Conservation (phyloP, 2,329 filamentous ascomycete genomes). For the Geosmithia flava region DNA sequence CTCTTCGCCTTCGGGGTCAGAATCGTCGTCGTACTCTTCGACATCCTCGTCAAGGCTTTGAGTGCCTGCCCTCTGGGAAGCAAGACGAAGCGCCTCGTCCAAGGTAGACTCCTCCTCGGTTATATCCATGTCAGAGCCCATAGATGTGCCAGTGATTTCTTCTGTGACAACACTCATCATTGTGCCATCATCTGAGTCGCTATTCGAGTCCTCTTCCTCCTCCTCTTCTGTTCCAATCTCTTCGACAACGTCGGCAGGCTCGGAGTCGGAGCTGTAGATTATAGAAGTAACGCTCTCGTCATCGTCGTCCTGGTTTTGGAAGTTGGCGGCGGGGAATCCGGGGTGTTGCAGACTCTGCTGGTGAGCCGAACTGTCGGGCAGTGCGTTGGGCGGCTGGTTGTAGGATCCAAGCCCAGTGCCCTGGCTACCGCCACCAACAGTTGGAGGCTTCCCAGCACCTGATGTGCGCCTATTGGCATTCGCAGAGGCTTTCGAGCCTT, state of each 20-base stretch:
- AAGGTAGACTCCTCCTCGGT: constrained; percentile 59
- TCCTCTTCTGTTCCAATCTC: constrained; percentile 17
- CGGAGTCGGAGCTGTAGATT: constrained; percentile 58
- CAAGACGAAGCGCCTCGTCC: constrained; percentile 66
- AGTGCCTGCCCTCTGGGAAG: constrained; percentile 63
- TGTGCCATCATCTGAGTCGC: constrained; percentile 52
- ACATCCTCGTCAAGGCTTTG: constrained; percentile 44
- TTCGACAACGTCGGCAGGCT: constrained; percentile 41
- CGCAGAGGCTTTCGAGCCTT: constrained; percentile 73
- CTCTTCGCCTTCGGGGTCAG: constrained; percentile 44
- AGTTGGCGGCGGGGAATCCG: constrained; percentile 49
- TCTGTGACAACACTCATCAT: constrained; percentile 76
- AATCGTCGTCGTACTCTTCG: constrained; percentile 42
- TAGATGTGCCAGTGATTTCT: constrained; percentile 58
- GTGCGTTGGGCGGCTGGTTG: not conserved
- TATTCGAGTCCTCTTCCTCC: constrained; percentile 26
- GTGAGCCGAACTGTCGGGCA: not conserved
- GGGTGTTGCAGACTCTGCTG: constrained; percentile 50
- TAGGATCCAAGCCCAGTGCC: constrained; percentile 14
- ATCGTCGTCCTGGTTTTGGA: constrained; percentile 53
- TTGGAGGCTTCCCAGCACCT: not conserved
- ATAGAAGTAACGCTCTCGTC: constrained; percentile 64
- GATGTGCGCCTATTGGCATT: constrained; percentile 68
- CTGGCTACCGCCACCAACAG: not conserved
- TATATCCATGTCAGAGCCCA: constrained; percentile 40